Conservation (phyloP, 169 alveolate species). For the Cryptosporidium parvum region DNA sequence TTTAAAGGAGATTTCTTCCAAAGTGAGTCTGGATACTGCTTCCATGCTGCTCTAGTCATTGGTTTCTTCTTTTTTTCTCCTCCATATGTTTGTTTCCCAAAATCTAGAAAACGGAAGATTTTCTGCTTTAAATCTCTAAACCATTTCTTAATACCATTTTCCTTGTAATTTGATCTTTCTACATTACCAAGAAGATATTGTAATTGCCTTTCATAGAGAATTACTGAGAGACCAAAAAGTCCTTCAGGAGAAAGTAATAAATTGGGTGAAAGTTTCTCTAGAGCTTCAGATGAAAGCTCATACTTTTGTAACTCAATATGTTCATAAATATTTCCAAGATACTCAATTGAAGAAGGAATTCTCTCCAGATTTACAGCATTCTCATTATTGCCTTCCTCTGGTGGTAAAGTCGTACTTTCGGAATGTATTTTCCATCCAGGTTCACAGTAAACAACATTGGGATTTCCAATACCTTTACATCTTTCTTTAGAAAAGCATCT, state of each 20-base stretch:
- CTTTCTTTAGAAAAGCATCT: constrained; percentile 70
- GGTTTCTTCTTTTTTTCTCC: constrained; percentile 59
- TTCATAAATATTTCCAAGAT: constrained; percentile 61
- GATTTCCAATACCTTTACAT: constrained; percentile 49
- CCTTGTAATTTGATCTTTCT: constrained; percentile 70
- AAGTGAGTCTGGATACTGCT: constrained; percentile 69
- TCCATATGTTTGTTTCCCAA: constrained; percentile 46
- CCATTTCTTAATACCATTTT: constrained; percentile 51
- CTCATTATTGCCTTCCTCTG: constrained; percentile 44
- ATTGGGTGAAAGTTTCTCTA: constrained; percentile 65
- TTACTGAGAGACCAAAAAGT: constrained; percentile 61
- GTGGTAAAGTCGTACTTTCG: constrained; percentile 35
- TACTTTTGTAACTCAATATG: constrained; percentile 60
- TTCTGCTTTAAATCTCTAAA: constrained; percentile 65
- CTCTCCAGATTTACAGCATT: constrained; percentile 42
- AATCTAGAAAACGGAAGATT: constrained; percentile 56
- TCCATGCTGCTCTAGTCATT: constrained; percentile 76
- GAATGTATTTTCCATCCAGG: constrained; percentile 72
- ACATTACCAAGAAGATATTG: constrained; percentile 62
- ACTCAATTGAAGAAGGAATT: constrained; percentile 67
- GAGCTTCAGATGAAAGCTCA: constrained; percentile 73
- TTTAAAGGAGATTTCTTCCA: constrained; percentile 74
- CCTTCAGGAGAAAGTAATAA: constrained; percentile 67
- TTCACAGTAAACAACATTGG: constrained; percentile 64
- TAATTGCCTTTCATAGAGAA: constrained; percentile 61